These are phyloP conservation scores for Cinnamomum chago DNA, from an alignment of 164 flowering plant genomes.

Conservation along the genomic window DNA sequence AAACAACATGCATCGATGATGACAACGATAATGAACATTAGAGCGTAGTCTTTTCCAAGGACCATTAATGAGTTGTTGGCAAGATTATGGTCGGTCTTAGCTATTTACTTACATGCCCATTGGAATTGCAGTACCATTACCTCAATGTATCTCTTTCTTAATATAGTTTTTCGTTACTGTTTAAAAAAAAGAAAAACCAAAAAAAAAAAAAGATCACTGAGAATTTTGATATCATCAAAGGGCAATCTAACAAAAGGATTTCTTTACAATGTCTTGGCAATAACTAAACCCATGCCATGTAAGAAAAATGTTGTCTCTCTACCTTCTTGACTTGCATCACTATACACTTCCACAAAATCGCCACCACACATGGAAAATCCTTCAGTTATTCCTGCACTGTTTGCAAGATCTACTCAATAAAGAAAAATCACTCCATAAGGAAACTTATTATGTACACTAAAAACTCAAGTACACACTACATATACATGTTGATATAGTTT, in stretches of 20 bases:
- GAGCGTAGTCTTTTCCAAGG: no score
- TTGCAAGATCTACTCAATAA: constrained; percentile 15
- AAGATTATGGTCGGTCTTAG: no score
- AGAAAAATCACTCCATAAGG: background rate
- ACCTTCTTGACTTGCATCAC: constrained; percentile 83
- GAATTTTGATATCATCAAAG: background rate
- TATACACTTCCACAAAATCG: constrained; percentile 95
- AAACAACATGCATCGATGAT: no score
- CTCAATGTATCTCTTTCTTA: no score
- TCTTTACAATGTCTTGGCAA: background rate
- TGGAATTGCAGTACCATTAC: no score
- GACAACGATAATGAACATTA: no score
- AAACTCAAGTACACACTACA: background rate
- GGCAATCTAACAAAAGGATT: background rate
- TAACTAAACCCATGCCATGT: background rate
- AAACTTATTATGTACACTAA: background rate
- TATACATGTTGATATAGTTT: background rate
- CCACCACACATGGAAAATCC: constrained; percentile 99
- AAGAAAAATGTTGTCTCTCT: constrained; percentile 3
- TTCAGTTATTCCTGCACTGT: constrained; percentile 97
- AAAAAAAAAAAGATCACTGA: background rate
- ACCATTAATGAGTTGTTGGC: no score
- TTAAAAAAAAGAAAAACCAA: background rate
- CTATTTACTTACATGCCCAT: no score
- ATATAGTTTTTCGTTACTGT: background rate